Conservation (phyloP, 1,139 yeast genomes). For the Suhomyces terraborum region DNA sequence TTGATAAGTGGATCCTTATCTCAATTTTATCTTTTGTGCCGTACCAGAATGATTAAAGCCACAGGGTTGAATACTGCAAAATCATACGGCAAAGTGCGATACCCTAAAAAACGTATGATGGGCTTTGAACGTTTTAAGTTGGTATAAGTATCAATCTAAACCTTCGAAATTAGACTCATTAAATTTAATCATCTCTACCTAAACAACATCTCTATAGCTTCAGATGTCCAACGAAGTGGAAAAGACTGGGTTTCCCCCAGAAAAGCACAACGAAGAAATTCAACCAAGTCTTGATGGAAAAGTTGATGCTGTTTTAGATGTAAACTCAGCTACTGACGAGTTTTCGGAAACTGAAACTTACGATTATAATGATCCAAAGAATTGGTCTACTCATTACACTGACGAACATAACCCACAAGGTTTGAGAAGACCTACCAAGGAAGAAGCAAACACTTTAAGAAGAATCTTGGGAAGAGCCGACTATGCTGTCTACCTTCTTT, state of each 20-base stretch:
- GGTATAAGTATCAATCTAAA: neutral
- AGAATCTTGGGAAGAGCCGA: constrained; percentile 22
- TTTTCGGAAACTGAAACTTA: constrained; percentile 12
- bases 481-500: constrained; percentile 22
- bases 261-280: neutral
- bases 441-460: constrained; percentile 20
- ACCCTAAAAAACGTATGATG: neutral
- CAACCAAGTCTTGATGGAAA: constrained; percentile 1
- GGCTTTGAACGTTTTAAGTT: neutral
- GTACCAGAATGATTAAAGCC: neutral
- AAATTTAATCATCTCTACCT: too few species aligned
- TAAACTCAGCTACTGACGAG: neutral
- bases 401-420: constrained; percentile 26
- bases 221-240: neutral
- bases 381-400: constrained; percentile 21
- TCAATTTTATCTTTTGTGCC: neutral
- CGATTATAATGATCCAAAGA: constrained; percentile 21
- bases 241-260: neutral
- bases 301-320: neutral
- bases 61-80: neutral
- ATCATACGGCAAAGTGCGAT: neutral
- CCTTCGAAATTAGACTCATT: neutral
- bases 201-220: neutral
- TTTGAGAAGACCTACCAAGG: constrained; percentile 22
- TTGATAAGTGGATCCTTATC: neutral